Conservation (phyloP, 2,329 filamentous ascomycete species). For the Trichoderma harzianum region DNA sequence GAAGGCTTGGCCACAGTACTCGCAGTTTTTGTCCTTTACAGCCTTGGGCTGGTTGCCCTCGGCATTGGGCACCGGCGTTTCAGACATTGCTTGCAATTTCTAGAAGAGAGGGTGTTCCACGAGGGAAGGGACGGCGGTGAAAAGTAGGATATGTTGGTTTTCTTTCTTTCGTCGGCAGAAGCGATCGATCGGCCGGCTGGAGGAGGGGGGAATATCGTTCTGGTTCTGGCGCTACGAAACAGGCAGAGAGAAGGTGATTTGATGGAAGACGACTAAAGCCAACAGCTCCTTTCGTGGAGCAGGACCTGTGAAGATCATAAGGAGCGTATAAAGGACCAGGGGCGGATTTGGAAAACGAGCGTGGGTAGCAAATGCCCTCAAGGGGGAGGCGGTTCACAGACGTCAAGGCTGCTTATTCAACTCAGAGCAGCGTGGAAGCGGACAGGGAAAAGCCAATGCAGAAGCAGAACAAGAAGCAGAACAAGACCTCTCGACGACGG, state of each 20-base stretch:
- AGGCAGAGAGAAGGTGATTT: neutral
- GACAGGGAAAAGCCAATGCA: neutral
- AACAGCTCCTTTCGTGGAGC: conserved; percentile 22
- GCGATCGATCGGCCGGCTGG: conserved; percentile 7
- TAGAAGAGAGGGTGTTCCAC: neutral
- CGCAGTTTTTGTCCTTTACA: conserved; percentile 81
- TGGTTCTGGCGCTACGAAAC: conserved; percentile 13
- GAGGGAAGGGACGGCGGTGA: neutral
- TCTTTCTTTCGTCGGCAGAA: neutral
- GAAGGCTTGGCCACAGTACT: conserved; percentile 84
- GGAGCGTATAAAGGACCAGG: conserved; percentile 32
- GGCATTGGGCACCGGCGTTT: conserved; percentile 32
- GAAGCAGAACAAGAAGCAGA: neutral
- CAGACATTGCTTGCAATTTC: conserved; percentile 31
- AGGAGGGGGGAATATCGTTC: neutral
- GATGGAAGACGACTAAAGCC: neutral
- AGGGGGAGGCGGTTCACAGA: conserved; percentile 17
- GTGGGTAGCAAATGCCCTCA: conserved; percentile 30
- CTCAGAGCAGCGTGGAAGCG: neutral
- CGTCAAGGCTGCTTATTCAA: conserved; percentile 2
- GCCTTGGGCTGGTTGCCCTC: conserved; percentile 46
- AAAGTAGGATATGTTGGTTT: neutral
- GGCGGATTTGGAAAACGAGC: conserved; percentile 29
- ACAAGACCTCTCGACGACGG: neutral
- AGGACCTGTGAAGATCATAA: conserved; percentile 20